Evolutionary conservation across 306 rosid genomes (phyloP).

Genomic region (Inga laurina): DNA sequence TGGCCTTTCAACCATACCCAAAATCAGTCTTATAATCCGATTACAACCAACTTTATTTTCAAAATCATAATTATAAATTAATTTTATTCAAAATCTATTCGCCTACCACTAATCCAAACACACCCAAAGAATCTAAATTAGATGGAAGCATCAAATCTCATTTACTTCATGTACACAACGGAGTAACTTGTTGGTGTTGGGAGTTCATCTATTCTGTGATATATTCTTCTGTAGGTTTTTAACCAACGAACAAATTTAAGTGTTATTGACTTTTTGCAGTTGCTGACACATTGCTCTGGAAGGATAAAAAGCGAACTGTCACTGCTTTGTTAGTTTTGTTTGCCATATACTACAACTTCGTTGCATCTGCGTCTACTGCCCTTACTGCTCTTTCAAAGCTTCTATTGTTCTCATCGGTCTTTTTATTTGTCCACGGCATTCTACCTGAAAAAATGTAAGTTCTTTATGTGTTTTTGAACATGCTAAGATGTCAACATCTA

Average conservation of each 20-base stretch:
- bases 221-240: constrained; percentile 16
- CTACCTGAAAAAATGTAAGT: constrained; percentile 84
- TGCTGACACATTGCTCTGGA: constrained; percentile 96
- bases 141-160: not conserved
- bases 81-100: not conserved
- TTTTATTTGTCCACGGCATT: constrained; percentile 61
- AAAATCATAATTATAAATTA: no score
- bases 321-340: constrained; percentile 57
- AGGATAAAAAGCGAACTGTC: constrained; percentile 77
- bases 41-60: not conserved
- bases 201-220: constrained; percentile 19
- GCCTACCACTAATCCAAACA: not conserved
- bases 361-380: constrained; percentile 68
- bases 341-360: constrained; percentile 79
- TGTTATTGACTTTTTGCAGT: constrained; percentile 55
- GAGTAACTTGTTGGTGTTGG: constrained; percentile 7
- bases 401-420: constrained; percentile 52
- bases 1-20: not conserved
- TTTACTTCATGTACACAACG: constrained; percentile 16
- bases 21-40: not conserved
- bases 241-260: constrained; percentile 30
- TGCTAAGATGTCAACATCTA: constrained; percentile 10
- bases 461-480: constrained; percentile 18
- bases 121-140: not conserved
- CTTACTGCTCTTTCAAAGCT: constrained; percentile 71